Percentiles rank a stretch among this genome's conserved stretches.
These are phyloP conservation scores for Zymoseptoria passerinii DNA, from an alignment of 2,329 filamentous ascomycete genomes.

Conservation along the genomic window DNA sequence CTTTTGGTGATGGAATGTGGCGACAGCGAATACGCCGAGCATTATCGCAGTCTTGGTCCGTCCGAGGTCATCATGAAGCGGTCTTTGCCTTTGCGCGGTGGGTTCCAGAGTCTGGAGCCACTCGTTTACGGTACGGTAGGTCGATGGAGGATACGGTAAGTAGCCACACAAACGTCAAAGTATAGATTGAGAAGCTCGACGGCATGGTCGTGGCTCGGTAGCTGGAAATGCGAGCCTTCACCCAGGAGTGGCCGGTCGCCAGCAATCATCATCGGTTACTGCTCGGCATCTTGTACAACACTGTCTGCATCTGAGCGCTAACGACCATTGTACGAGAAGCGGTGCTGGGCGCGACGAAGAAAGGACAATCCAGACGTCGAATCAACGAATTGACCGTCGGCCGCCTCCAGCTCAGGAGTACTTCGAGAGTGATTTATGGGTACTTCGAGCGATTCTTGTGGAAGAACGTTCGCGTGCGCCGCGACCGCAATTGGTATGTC, in stretches of 20 bases:
- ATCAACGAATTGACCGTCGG: constrained; percentile 49
- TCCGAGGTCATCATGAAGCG: constrained; percentile 36
- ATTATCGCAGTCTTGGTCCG: constrained; percentile 32
- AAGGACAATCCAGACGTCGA: constrained; percentile 46
- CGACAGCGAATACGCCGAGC: constrained; percentile 6
- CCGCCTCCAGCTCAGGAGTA: constrained; percentile 41
- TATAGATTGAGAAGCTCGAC: constrained; percentile 45
- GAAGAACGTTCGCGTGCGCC: constrained; percentile 10
- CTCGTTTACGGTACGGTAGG: constrained; percentile 43
- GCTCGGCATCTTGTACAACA: constrained; percentile 18
- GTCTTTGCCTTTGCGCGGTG: constrained; percentile 21
- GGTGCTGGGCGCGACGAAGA: constrained; percentile 59
- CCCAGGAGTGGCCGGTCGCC: constrained; percentile 44
- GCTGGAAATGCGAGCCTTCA: constrained; percentile 22
- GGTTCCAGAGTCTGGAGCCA: constrained; percentile 31
- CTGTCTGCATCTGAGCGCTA: constrained; percentile 17
- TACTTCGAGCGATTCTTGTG: neutral
- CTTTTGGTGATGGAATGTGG: constrained; percentile 8
- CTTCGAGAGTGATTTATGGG: neutral
- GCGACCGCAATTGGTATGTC: neutral
- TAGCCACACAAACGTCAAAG: constrained; percentile 54
- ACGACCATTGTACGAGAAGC: constrained; percentile 49
- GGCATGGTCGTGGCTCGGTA: constrained; percentile 35
- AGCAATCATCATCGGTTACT: constrained; percentile 42
- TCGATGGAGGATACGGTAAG: constrained; percentile 51